Percentiles rank a stretch among this genome's conserved stretches.
Evolutionary conservation across 331 rosid species (phyloP).

Genomic region (Saraca asoca): DNA sequence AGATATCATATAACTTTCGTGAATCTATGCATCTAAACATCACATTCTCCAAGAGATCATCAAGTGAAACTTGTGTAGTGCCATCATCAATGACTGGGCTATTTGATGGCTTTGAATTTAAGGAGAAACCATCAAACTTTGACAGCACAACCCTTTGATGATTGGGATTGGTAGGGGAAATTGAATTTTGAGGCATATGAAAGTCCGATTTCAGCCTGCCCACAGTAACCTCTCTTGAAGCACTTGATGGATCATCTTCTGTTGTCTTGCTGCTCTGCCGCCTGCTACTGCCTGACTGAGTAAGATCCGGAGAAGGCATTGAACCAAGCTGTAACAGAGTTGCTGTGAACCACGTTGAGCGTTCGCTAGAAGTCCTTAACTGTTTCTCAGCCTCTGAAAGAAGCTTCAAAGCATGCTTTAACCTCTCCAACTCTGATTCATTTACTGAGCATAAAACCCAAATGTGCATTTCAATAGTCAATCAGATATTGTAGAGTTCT

Average conservation of each 20-base stretch:
- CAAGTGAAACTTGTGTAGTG: slow-evolving; percentile 53
- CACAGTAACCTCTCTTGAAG: slow-evolving; percentile 64
- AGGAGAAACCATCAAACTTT: slow-evolving; percentile 47
- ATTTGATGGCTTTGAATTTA: slow-evolving; percentile 55
- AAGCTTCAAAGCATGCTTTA: slow-evolving; percentile 95
- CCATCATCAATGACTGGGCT: slow-evolving; percentile 56
- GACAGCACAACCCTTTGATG: slow-evolving; percentile 51
- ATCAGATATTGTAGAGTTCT: slow-evolving; percentile 23
- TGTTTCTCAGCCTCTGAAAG: slow-evolving; percentile 99
- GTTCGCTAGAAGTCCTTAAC: slow-evolving; percentile 89
- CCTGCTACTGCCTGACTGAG: slow-evolving; percentile 75
- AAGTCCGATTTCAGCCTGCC: slow-evolving; percentile 56
- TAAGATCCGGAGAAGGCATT: slow-evolving; percentile 73
- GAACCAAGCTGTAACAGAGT: slow-evolving; percentile 95
- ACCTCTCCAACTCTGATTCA: slow-evolving; percentile 83
- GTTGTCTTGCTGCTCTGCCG: slow-evolving; percentile 84
- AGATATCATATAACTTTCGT: slow-evolving; percentile 66
- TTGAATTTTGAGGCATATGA: slow-evolving; percentile 56
- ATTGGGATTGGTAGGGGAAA: slow-evolving; percentile 50
- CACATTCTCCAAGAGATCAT: slow-evolving; percentile 57
- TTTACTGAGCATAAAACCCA: slow-evolving; percentile 67
- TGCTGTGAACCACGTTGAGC: slow-evolving; percentile 98
- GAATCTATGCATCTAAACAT: slow-evolving; percentile 60
- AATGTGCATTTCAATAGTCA: slow-evolving; percentile 36
- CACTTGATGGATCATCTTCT: slow-evolving; percentile 82